These are phyloP conservation scores for Symbiodinium pilosum DNA, from an alignment of 73 alveolate genomes.

Conservation along the genomic window DNA sequence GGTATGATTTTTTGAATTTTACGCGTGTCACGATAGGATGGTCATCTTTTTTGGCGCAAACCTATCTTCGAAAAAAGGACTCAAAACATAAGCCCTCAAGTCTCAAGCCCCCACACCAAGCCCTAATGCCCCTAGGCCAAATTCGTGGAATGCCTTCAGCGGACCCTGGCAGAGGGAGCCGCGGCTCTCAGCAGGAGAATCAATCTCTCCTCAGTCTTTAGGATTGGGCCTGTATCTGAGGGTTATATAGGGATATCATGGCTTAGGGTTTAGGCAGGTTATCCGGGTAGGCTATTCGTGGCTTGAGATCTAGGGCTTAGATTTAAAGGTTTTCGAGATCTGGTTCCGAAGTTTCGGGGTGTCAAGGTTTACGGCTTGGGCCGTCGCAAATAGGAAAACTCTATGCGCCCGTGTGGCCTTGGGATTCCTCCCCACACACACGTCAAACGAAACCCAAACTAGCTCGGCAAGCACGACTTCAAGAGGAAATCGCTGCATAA, in stretches of 20 bases:
- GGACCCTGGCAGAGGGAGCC: slow-evolving; percentile 12
- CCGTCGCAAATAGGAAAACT: no score
- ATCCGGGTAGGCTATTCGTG: background rate
- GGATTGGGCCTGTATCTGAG: background rate
- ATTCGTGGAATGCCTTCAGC: background rate
- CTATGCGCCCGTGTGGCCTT: no score
- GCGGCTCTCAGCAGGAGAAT: background rate
- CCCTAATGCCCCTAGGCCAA: background rate
- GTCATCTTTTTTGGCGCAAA: no score
- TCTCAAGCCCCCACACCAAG: no score
- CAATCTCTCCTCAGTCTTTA: background rate
- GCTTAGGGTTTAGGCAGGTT: background rate
- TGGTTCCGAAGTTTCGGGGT: background rate
- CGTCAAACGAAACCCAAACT: no score
- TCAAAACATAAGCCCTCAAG: background rate
- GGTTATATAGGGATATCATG: background rate
- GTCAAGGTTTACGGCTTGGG: background rate
- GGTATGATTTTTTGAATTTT: no score
- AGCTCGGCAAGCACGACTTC: no score
- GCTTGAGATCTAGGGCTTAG: background rate
- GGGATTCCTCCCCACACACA: no score
- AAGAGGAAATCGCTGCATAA: no score
- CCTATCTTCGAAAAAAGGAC: no score
- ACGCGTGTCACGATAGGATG: no score
- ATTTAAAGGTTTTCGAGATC: background rate